Conservation (phyloP, 345 rosid genomes). For the Psidium guajava region DNA sequence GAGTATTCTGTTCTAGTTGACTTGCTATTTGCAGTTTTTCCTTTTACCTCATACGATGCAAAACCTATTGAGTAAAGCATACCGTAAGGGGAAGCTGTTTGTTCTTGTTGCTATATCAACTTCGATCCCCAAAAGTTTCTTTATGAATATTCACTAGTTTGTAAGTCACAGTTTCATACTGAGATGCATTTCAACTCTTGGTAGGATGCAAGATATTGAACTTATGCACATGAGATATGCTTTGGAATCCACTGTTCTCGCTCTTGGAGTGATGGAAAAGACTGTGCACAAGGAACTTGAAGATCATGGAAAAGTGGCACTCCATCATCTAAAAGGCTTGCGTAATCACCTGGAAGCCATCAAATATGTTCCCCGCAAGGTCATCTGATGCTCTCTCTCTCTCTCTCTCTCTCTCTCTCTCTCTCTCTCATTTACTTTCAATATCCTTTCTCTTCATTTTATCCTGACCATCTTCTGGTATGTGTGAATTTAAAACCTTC, state of each 20-base stretch:
- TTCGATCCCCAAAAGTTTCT: background rate
- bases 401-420: no score
- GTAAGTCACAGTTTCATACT: background rate
- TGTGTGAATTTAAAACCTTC: background rate
- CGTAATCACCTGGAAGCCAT: constrained; percentile 70
- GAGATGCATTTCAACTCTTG: background rate
- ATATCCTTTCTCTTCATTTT: background rate
- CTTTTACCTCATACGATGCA: background rate
- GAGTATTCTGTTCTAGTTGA: background rate
- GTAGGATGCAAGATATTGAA: constrained; percentile 90
- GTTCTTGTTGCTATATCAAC: background rate
- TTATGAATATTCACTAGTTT: background rate
- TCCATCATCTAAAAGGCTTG: constrained; percentile 64
- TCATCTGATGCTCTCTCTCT: constrained; percentile 4
- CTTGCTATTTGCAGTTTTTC: background rate
- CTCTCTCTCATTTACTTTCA: background rate
- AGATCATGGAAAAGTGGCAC: constrained; percentile 35
- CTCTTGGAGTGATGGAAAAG: constrained; percentile 60
- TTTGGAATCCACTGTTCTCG: constrained; percentile 73
- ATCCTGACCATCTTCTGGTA: background rate
- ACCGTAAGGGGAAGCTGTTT: background rate
- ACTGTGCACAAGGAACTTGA: constrained; percentile 36
- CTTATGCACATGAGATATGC: constrained; percentile 96
- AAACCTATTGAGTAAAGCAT: background rate
- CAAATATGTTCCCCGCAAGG: constrained; percentile 81